A percentile compares a stretch with the other conserved stretches of the same genome.
Conservation (phyloP, 1,284 basidiomycete species). For the Ustilago shanxiensis region DNA sequence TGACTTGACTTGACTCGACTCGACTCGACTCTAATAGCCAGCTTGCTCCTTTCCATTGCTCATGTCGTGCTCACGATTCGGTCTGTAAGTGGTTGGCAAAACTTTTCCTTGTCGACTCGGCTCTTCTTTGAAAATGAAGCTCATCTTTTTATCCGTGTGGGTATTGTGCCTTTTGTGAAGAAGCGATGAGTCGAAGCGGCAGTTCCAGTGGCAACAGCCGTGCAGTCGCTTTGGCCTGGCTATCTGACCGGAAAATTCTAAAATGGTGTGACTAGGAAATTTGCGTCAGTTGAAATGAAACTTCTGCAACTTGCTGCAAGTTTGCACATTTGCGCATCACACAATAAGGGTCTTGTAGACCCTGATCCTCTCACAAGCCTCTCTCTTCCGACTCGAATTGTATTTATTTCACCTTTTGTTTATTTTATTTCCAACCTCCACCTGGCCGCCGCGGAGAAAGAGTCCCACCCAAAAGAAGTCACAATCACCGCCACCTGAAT, state of each 20-base stretch:
- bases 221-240: background rate
- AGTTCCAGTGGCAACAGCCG: background rate
- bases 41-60: too few relatives aligned
- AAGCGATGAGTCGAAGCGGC: background rate
- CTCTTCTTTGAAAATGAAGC: background rate
- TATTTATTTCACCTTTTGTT: conserved; percentile 9
- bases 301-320: conserved; percentile 10
- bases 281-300: conserved; percentile 6
- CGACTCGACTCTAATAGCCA: too few relatives aligned
- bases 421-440: conserved; percentile 12
- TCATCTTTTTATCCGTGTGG: too few relatives aligned
- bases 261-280: background rate
- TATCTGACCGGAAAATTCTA: conserved; percentile 6
- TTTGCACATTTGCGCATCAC: conserved; percentile 4
- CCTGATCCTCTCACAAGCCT: background rate
- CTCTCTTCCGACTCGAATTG: background rate
- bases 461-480: conserved; percentile 8
- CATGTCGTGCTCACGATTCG: too few relatives aligned
- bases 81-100: background rate
- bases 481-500: conserved; percentile 8
- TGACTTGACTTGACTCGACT: too few relatives aligned
- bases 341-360: background rate
- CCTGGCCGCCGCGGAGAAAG: conserved; percentile 7
- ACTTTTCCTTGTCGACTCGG: background rate
- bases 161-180: background rate